Percentiles rank a stretch among this genome's conserved stretches.
Conservation (phyloP, 495 filamentous ascomycete genomes). For the Ascobolus immersus region DNA sequence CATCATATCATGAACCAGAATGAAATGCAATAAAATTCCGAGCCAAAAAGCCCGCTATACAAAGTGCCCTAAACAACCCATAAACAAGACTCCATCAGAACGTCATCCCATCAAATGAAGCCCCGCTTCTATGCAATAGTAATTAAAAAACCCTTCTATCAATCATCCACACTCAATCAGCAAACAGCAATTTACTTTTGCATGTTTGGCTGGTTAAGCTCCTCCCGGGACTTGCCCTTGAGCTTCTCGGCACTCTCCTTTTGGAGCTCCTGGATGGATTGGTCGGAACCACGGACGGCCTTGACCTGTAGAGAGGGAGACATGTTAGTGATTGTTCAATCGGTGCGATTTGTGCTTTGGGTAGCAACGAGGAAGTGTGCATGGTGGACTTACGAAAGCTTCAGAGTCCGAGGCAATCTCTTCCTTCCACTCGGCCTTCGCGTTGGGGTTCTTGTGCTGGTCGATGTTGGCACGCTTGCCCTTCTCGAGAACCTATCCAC, state of each 20-base stretch:
- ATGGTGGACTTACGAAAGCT: conserved; percentile 10
- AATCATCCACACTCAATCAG: too few species aligned
- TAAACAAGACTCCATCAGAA: too few species aligned
- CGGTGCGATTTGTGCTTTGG: neutral
- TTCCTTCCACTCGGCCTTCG: conserved; percentile 14
- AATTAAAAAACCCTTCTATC: too few species aligned
- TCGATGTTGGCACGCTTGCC: conserved; percentile 11
- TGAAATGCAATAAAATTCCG: too few species aligned
- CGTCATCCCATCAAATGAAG: too few species aligned
- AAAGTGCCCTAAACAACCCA: too few species aligned
- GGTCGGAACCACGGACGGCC: conserved; percentile 27
- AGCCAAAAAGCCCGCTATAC: too few species aligned
- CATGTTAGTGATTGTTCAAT: neutral
- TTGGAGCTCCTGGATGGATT: conserved; percentile 27
- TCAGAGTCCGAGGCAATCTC: conserved; percentile 14
- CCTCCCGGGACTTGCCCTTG: conserved; percentile 7
- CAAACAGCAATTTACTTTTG: too few species aligned
- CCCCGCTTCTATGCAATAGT: too few species aligned
- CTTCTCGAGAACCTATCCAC: conserved; percentile 13
- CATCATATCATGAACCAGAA: too few species aligned
- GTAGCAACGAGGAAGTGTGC: neutral
- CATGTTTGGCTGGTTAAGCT: too few species aligned
- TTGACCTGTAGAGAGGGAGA: conserved; percentile 26
- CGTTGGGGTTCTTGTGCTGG: conserved; percentile 12
- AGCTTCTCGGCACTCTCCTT: conserved; percentile 21